Evolutionary conservation across 2,329 filamentous ascomycete species (phyloP), one percentile per base, ranked within the genome.

Genomic region (Fusarium fujikuroi): DNA sequence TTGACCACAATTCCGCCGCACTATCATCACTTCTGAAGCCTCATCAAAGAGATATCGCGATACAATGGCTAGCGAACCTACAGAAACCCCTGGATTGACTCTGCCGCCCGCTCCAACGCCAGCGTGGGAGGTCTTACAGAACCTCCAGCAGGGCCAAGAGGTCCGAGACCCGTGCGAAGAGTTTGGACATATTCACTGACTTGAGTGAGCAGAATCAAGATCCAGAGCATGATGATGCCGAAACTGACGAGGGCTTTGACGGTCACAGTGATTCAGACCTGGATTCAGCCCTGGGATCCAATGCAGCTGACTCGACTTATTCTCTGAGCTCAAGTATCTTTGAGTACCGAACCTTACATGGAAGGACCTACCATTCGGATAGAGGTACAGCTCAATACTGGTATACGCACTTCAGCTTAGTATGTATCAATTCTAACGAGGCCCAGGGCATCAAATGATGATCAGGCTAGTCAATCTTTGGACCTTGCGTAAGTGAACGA

Each of bases 321-420:
- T 67, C 64, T 9, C 46, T 67, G 3, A 60, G 30, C 21, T 67
- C 64, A 7, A 67, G 64, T 12, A 66, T 67, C 14, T 60, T 53
- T 11, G 61, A 52, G 9, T 67, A 67, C 7, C 46, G 64, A 30
- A 67, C 64, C 4, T 9, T 67, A 3, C 64, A 67, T 23, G 61
- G 64, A 0, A 59, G 64, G 5, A 67, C 64, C 5, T 67, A 67
- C 10, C 64, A 67, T n/a, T 67, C 64, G 1, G 64, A 67, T 18
- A 52, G 53, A 21, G 60, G 64, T 0, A 67, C 37, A 37, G 52
- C 60, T 2, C 60, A 65, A 7, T 67, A 67, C 8, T 67, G 61
- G 64, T 67, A 42, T 15, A 23, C 2, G 2, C 0, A 3, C 9
- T 3, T 7, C 1, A 0, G 1, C 0, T 16, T 2, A 14, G 1